phyloP scores from a whole-genome alignment of 495 filamentous ascomycete genomes.

The Mytilinidion resinicola region DNA sequence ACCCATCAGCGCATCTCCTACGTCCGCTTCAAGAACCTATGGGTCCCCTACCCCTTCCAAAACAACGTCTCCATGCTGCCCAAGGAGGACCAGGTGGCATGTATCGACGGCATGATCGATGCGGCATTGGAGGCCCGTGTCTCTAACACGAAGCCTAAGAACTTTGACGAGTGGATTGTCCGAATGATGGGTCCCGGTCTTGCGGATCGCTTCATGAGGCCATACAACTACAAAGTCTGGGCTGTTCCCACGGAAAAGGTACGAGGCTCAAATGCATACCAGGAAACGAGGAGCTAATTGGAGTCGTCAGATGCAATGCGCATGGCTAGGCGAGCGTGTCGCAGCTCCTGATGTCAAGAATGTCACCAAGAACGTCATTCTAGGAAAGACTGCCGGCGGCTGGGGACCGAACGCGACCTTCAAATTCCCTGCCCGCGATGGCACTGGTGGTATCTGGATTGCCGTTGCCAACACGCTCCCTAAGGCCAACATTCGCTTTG shows the following conservation, averaged over 20 bases:
- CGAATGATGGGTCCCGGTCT: slow-evolving; percentile 85
- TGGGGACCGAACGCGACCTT: slow-evolving; percentile 99
- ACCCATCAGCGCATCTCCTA: slow-evolving; percentile 98
- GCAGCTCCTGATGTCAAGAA: slow-evolving; percentile 95
- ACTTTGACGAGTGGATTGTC: slow-evolving; percentile 98
- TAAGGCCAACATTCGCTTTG: slow-evolving; percentile 83
- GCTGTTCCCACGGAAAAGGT: slow-evolving; percentile 97
- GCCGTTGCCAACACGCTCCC: slow-evolving; percentile 91
- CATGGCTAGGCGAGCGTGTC: slow-evolving; percentile 98
- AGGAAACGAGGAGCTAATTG: background rate
- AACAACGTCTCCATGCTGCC: slow-evolving; percentile 99
- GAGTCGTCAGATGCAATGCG: slow-evolving; percentile 85
- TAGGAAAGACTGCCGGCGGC: slow-evolving; percentile 92
- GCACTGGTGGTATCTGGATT: slow-evolving; percentile 98
- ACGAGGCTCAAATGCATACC: slow-evolving; percentile 23
- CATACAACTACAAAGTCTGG: slow-evolving; percentile 99
- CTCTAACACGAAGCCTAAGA: slow-evolving; percentile 79
- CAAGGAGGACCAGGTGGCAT: slow-evolving; percentile 92
- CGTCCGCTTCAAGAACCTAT: slow-evolving; percentile 89
- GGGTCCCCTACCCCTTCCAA: slow-evolving; percentile 99
- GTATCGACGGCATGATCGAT: slow-evolving; percentile 96
- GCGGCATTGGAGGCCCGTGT: slow-evolving; percentile 81
- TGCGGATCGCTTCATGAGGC: slow-evolving; percentile 96
- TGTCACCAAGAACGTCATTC: slow-evolving; percentile 88
- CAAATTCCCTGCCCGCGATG: slow-evolving; percentile 92